These are phyloP conservation scores for Cajanus cajan DNA, from an alignment of 306 rosid species.

Conservation along the genomic window DNA sequence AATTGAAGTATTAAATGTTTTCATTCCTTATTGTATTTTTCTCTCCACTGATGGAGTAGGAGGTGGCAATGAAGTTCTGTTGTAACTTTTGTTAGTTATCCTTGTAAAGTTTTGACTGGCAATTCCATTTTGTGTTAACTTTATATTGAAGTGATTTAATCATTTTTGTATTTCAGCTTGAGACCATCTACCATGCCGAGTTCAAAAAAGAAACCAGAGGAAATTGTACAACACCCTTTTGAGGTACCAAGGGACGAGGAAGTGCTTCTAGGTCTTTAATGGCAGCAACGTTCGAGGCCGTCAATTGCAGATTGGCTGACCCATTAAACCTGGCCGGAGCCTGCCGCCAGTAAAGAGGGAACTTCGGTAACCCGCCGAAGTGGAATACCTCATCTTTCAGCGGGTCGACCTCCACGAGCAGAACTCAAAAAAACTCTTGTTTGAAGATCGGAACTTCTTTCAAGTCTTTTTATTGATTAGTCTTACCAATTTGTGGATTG, in stretches of 20 bases:
- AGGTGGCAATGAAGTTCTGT: neutral
- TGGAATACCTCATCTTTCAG: no score
- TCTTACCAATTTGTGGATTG: neutral
- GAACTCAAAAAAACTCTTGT: no score
- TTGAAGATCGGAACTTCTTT: no score
- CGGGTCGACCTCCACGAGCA: no score
- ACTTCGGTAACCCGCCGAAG: no score
- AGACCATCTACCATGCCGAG: constrained; percentile 39
- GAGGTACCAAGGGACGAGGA: no score
- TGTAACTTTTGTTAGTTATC: neutral
- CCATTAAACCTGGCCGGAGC: no score
- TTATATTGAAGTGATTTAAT: constrained; percentile 10
- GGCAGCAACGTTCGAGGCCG: no score
- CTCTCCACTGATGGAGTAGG: neutral
- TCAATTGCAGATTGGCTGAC: no score
- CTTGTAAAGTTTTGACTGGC: constrained; percentile 1
- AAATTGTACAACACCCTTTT: constrained; percentile 33
- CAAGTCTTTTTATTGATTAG: neutral
- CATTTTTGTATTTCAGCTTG: constrained; percentile 54
- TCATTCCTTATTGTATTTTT: neutral
- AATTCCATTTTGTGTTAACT: constrained; percentile 12
- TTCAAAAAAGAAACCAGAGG: constrained; percentile 67
- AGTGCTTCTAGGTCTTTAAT: no score
- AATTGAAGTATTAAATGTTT: neutral
- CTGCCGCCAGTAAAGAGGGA: no score